phyloP scores from a whole-genome alignment of 495 filamentous ascomycete species.

The Aspergillus heteromorphus region DNA sequence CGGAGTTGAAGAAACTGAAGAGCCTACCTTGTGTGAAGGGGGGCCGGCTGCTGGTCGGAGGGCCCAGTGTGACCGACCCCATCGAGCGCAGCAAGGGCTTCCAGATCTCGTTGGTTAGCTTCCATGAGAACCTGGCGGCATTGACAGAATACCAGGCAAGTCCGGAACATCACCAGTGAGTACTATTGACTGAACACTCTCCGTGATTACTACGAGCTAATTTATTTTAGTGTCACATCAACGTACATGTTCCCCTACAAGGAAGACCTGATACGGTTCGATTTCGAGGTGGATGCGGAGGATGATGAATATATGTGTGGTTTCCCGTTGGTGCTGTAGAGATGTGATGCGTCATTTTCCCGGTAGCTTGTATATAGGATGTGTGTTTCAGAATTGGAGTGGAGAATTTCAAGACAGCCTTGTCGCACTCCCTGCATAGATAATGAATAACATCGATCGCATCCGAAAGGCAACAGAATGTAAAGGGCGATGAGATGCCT shows the following conservation, averaged over 20 bases:
- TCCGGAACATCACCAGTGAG: slow-evolving; percentile 41
- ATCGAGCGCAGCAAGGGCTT: slow-evolving; percentile 44
- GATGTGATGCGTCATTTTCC: not conserved
- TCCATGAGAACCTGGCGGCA: slow-evolving; percentile 35
- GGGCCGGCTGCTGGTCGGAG: slow-evolving; percentile 38
- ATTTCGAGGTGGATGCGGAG: slow-evolving; percentile 41
- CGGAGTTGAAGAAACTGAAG: slow-evolving; percentile 39
- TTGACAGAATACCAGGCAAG: slow-evolving; percentile 44
- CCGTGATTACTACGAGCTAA: too few species aligned
- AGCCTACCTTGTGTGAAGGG: slow-evolving; percentile 33
- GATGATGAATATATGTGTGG: slow-evolving; percentile 32
- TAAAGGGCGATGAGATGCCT: too few species aligned
- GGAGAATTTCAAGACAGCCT: too few species aligned
- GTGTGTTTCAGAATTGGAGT: too few species aligned
- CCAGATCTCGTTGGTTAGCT: slow-evolving; percentile 41
- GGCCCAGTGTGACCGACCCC: slow-evolving; percentile 41
- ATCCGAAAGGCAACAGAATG: too few species aligned
- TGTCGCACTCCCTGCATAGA: too few species aligned
- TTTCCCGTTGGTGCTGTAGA: slow-evolving; percentile 24
- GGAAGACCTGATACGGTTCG: slow-evolving; percentile 45
- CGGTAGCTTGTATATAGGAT: too few species aligned
- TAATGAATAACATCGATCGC: too few species aligned
- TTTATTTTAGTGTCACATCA: slow-evolving; percentile 26
- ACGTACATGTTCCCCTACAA: slow-evolving; percentile 43
- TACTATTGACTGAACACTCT: too few species aligned